Conservation (phyloP, 192 early-diverging fungal genomes). For the Glomus cerebriforme region DNA sequence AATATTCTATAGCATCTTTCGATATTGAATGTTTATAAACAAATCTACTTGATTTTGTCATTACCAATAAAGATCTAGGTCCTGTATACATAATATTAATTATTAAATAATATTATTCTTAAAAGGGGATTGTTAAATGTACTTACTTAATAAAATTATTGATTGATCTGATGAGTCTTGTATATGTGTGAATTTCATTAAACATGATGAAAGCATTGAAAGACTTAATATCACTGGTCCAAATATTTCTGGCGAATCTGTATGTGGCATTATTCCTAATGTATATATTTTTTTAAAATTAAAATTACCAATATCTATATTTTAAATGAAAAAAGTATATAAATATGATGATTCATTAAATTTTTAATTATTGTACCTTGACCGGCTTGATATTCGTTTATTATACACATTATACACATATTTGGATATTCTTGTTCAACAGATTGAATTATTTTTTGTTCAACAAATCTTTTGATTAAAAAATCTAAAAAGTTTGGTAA, state of each 20-base stretch:
- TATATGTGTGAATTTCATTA: conserved; percentile 62
- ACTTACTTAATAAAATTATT: conserved; percentile 47
- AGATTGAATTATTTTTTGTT: conserved; percentile 40
- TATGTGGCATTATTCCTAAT: conserved; percentile 44
- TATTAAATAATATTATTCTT: no score
- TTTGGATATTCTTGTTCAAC: conserved; percentile 40
- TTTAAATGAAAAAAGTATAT: background rate
- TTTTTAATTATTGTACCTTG: conserved; percentile 57
- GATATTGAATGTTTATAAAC: conserved; percentile 68
- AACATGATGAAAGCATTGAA: conserved; percentile 63
- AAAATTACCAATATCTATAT: no score
- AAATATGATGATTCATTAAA: background rate
- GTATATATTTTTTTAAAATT: no score
- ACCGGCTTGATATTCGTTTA: conserved; percentile 69
- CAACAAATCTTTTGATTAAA: conserved; percentile 49
- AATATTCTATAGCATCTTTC: conserved; percentile 55
- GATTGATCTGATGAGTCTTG: conserved; percentile 32
- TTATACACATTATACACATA: conserved; percentile 55
- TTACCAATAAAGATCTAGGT: conserved; percentile 58
- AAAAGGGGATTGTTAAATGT: background rate
- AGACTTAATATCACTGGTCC: conserved; percentile 60
- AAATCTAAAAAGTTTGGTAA: conserved; percentile 52
- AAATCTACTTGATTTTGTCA: conserved; percentile 57
- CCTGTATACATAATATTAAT: conserved; percentile 47
- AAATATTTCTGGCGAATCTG: conserved; percentile 61